Evolutionary conservation across 768 basidiomycete genomes (phyloP).

Genomic region (Amanita subjunquillea): DNA sequence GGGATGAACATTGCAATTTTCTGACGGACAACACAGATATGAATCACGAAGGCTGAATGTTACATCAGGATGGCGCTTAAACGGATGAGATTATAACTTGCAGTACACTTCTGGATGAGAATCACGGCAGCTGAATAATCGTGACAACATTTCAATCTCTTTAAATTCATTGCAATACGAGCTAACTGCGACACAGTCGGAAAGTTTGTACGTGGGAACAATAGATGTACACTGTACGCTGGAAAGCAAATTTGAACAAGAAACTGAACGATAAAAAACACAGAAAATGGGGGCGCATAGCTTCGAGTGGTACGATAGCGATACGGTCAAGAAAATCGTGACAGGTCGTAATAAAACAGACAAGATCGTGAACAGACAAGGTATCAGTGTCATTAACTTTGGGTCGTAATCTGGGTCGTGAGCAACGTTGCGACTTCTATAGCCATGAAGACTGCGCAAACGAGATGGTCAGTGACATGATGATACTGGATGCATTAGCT

Average conservation of each 20-base stretch:
- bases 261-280: neutral
- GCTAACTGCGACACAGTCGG: neutral
- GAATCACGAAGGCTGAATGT: too few species aligned
- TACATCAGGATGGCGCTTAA: too few species aligned
- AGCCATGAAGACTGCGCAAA: neutral
- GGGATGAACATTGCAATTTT: too few species aligned
- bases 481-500: neutral
- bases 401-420: neutral
- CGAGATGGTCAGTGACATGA: neutral
- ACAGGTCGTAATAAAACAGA: slow-evolving; percentile 5
- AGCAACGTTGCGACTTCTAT: neutral
- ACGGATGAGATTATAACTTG: too few species aligned
- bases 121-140: too few species aligned
- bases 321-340: neutral
- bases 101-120: too few species aligned
- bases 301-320: neutral
- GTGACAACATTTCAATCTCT: neutral
- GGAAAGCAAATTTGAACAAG: neutral
- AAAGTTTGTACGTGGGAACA: neutral
- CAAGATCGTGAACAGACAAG: slow-evolving; percentile 2
- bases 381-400: neutral
- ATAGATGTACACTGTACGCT: neutral
- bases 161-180: neutral
- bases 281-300: neutral
- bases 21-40: too few species aligned